Conservation (phyloP, 805 yeast species). For the Myxozyma melibiosi region DNA sequence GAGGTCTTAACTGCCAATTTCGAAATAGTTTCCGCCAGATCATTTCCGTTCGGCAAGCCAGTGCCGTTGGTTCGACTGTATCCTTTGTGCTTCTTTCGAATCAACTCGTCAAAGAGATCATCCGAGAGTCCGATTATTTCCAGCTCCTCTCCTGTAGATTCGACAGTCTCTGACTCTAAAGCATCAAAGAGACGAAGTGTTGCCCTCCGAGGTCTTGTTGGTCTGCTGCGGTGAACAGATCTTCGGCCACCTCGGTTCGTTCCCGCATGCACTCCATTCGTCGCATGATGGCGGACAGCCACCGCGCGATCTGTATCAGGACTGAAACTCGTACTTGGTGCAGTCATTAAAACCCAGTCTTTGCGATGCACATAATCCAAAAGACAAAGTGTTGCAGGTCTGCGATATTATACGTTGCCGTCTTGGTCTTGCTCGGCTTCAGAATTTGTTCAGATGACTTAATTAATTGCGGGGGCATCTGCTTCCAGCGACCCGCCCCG, state of each 20-base stretch:
- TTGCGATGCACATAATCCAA: no score
- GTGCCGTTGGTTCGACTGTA: not conserved
- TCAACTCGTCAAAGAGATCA: conserved; percentile 11
- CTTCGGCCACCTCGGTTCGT: not conserved
- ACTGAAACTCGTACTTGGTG: not conserved
- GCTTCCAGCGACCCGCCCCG: no score
- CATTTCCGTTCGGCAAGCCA: no score
- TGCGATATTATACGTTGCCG: no score
- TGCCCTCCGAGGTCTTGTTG: conserved; percentile 1
- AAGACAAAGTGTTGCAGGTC: no score
- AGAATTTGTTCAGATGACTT: no score
- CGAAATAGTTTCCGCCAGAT: no score
- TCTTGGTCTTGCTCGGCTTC: not conserved
- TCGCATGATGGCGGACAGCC: not conserved
- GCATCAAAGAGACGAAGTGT: conserved; percentile 5
- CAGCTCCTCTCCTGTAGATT: not conserved
- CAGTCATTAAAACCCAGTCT: no score
- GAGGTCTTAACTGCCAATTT: no score
- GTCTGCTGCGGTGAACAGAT: not conserved
- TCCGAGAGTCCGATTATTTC: conserved; percentile 5
- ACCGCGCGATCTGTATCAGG: not conserved
- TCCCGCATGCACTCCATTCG: conserved; percentile 4
- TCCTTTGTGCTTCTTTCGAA: not conserved
- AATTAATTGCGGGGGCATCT: no score
- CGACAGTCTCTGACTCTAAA: not conserved